These are phyloP conservation scores for Leptomonas pyrrhocoris DNA, from an alignment of 208 protist species.

Conservation along the genomic window DNA sequence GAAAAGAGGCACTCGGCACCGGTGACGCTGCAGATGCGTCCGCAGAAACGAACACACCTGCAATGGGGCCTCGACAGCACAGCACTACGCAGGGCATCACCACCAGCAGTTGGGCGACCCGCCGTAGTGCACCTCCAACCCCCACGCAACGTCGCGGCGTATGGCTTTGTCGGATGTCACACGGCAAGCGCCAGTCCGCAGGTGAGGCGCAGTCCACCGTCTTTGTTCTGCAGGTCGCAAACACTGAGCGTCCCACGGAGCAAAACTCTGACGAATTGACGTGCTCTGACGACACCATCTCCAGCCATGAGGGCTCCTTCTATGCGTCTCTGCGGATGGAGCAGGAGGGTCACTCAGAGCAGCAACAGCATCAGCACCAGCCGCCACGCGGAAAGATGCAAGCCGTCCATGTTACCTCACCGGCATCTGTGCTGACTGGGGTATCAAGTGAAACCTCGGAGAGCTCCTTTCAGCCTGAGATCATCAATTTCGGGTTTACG, in stretches of 20 bases:
- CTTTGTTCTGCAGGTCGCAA: too few species aligned
- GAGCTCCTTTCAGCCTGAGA: conserved; percentile 4
- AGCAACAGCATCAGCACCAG: not conserved
- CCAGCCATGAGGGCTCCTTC: conserved; percentile 15
- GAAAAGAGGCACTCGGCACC: not conserved
- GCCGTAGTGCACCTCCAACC: not conserved
- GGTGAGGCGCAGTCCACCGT: not conserved
- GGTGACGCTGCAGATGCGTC: not conserved
- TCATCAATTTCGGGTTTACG: conserved; percentile 15
- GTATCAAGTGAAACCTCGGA: not conserved
- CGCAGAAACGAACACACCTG: not conserved
- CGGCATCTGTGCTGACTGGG: not conserved
- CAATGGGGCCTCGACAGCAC: not conserved
- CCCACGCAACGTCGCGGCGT: not conserved
- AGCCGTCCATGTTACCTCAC: not conserved
- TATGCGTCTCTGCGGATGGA: conserved; percentile 13
- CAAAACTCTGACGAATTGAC: not conserved
- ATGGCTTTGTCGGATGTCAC: conserved; percentile 5
- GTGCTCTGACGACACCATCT: conserved; percentile 1
- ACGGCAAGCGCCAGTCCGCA: not conserved
- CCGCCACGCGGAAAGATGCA: too few species aligned
- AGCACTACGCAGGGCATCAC: conserved; percentile 8
- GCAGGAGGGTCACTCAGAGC: not conserved
- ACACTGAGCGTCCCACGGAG: too few species aligned
- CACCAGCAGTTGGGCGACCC: not conserved